These are phyloP conservation scores for Melampsora americana DNA, from an alignment of 1,284 basidiomycete genomes.

Conservation along the genomic window DNA sequence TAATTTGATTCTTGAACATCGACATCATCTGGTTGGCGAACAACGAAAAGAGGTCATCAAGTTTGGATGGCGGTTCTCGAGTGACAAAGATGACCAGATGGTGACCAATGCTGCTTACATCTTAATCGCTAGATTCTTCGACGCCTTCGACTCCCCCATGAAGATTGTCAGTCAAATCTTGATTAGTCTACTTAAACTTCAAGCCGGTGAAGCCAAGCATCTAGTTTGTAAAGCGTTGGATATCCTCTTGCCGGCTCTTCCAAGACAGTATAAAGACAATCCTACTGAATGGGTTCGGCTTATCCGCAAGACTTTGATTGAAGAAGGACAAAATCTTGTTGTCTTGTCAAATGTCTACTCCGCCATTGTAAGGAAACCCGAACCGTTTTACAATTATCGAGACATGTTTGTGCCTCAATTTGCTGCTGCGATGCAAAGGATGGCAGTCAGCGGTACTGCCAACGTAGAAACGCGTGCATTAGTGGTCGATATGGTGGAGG, in stretches of 20 bases:
- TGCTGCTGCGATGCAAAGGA: slow-evolving; percentile 80
- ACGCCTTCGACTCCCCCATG: slow-evolving; percentile 80
- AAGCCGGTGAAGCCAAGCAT: slow-evolving; percentile 69
- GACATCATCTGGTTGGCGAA: slow-evolving; percentile 71
- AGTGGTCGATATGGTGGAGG: slow-evolving; percentile 56
- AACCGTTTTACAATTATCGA: slow-evolving; percentile 89
- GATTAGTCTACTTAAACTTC: slow-evolving; percentile 82
- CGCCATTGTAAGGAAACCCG: slow-evolving; percentile 83
- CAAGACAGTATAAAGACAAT: slow-evolving; percentile 58
- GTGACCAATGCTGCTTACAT: slow-evolving; percentile 94
- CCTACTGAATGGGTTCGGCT: slow-evolving; percentile 83
- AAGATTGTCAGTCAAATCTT: slow-evolving; percentile 95
- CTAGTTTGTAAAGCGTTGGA: slow-evolving; percentile 84
- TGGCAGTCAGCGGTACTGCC: slow-evolving; percentile 69
- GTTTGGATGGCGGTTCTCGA: slow-evolving; percentile 80
- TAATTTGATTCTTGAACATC: slow-evolving; percentile 81
- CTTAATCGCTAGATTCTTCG: slow-evolving; percentile 89
- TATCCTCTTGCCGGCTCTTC: slow-evolving; percentile 82
- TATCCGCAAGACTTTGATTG: slow-evolving; percentile 78
- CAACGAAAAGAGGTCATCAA: slow-evolving; percentile 92
- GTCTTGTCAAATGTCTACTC: slow-evolving; percentile 87
- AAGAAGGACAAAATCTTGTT: slow-evolving; percentile 77
- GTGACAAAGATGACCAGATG: slow-evolving; percentile 68
- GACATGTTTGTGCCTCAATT: slow-evolving; percentile 95
- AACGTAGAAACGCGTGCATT: slow-evolving; percentile 73